phyloP scores from a whole-genome alignment of 306 rosid species.

The Trichosanthes cucumerina region DNA sequence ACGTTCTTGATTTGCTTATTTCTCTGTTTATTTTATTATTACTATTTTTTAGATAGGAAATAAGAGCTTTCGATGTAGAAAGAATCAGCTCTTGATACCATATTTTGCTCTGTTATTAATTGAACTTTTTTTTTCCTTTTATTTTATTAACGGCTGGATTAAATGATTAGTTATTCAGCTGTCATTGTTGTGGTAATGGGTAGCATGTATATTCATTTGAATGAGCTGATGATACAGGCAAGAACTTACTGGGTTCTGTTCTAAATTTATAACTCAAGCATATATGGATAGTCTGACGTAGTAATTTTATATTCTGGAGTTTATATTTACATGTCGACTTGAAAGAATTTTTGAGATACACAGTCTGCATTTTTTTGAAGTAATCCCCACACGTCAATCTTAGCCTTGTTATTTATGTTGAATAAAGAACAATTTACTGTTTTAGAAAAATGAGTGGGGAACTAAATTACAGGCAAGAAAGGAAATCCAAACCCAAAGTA shows the following conservation, averaged over 20 bases:
- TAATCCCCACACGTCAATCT: not conserved
- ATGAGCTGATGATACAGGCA: not conserved
- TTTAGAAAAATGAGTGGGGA: not conserved
- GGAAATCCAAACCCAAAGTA: not conserved
- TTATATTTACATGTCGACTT: not conserved
- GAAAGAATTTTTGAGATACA: not conserved
- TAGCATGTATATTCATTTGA: not conserved
- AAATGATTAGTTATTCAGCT: not conserved
- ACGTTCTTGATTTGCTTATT: slow-evolving; percentile 1
- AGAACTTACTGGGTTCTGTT: not conserved
- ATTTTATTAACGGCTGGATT: not conserved
- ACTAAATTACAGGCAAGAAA: not conserved
- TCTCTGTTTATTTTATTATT: not conserved
- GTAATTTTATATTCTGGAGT: too few relatives aligned
- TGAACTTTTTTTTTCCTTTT: not conserved
- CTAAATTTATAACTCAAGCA: not conserved
- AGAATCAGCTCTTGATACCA: not conserved
- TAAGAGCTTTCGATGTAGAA: not conserved
- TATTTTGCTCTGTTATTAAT: not conserved
- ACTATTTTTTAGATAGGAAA: not conserved
- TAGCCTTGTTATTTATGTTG: not conserved
- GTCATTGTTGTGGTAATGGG: not conserved
- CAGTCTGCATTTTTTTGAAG: not conserved
- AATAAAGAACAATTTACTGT: not conserved
- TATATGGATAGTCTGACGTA: not conserved